Percentiles rank a stretch among this genome's conserved stretches.
Evolutionary conservation across 78 protist species (phyloP).

Genomic region (Chrysochromulina parva): DNA sequence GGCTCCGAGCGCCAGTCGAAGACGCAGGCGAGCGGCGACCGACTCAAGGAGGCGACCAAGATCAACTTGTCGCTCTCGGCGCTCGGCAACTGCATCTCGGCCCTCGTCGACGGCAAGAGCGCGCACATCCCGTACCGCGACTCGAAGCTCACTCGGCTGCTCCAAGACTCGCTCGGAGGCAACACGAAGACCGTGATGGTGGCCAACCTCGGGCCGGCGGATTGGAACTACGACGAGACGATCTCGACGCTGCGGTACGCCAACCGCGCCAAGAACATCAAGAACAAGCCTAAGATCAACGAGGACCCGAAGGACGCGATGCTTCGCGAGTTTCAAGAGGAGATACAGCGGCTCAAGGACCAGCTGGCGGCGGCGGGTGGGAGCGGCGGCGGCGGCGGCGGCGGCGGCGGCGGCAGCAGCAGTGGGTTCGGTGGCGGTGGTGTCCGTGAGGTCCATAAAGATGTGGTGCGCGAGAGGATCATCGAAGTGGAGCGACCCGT

Average conservation of each 20-base stretch:
- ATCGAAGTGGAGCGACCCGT: too few relatives aligned
- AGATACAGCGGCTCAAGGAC: constrained; percentile 32
- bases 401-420: too few relatives aligned
- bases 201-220: constrained; percentile 83
- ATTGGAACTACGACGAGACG: constrained; percentile 77
- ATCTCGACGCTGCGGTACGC: constrained; percentile 81
- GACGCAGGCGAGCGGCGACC: constrained; percentile 54
- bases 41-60: constrained; percentile 74
- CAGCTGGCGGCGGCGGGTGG: not conserved
- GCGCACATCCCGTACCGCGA: constrained; percentile 88
- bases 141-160: constrained; percentile 82
- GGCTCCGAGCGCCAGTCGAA: too few relatives aligned
- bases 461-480: not conserved
- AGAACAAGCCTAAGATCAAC: constrained; percentile 87
- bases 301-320: constrained; percentile 90
- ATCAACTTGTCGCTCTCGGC: constrained; percentile 85
- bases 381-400: too few relatives aligned
- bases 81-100: constrained; percentile 78
- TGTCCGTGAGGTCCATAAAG: not conserved
- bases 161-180: constrained; percentile 87
- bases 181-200: constrained; percentile 86
- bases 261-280: constrained; percentile 85
- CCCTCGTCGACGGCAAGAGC: constrained; percentile 69
- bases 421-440: too few relatives aligned
- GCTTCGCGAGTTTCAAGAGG: constrained; percentile 21